Base-by-base conservation (phyloP, 2,329 filamentous ascomycete species). In the Verticillium longisporum region DNA sequence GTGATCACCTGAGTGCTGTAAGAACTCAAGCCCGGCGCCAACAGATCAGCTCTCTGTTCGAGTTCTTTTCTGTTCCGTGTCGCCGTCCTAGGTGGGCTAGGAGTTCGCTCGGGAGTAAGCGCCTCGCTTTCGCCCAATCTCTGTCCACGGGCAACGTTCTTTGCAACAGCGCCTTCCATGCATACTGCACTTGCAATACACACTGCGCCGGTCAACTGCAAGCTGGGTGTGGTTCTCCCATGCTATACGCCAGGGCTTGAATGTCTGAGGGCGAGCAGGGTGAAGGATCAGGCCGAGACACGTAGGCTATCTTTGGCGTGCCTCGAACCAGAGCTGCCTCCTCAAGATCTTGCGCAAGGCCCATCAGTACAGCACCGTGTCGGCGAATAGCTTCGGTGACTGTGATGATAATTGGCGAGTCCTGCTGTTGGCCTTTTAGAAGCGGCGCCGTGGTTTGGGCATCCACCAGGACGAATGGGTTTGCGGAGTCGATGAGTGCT, bases 321-420 rank as follows among this genome's bases (percentile, higher is more conserved):
- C 74, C 72, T 34, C 72, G 66, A 1, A 68, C 66, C 2, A 63
- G 59, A 2, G 66, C 66, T 0, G 74, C 73, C 1, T 74, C 73
- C 13, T 74, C 71, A 0, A 75, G 71, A 4, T 70, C 67, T 1
- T 75, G 18, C 0, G 74, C 78, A 4, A 89, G 73, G 0, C 85
- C 84, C 84, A 88, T 88, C 9, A 74, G 75, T 0, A 83, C 78
- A 0, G 83, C 82, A 0, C 79, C 86, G 60, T 77, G 73, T 37
- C 73, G 75, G 2, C 86, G 77, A 56, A 88, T 84, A 0, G 72
- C 70, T 65, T 88, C 77, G 18, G 86, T 73, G 0, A 72, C 55
- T 1, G 63, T 65, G 0, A 69, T 58, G 10, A 72, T 2, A 64
- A 66, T 6, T 74, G 67, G 13, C 78, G 67, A 60, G 41, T 50